These are phyloP conservation scores for Candida anutae DNA, from an alignment of 1,139 yeast genomes.

Conservation along the genomic window DNA sequence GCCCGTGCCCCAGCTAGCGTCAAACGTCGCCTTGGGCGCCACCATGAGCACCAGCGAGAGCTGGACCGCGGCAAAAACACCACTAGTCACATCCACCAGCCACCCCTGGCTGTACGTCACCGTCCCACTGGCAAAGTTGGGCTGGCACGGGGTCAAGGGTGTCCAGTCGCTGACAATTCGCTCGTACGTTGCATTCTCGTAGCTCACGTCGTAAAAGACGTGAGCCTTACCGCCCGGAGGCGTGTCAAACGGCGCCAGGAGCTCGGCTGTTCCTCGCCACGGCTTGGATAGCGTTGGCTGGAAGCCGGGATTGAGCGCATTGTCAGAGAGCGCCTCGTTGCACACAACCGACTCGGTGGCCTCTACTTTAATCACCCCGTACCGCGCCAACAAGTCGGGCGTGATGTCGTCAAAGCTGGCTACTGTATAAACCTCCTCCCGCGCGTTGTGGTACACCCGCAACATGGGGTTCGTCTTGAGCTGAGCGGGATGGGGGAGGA, in stretches of 20 bases:
- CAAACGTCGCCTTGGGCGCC: conserved; percentile 9
- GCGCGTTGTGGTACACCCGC: conserved; percentile 2
- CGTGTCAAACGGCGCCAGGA: neutral
- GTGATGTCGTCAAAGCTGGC: conserved; percentile 4
- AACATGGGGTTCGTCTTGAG: conserved; percentile 1
- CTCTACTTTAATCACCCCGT: conserved; percentile 5
- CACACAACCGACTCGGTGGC: conserved; percentile 6
- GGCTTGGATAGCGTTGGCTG: conserved; percentile 1
- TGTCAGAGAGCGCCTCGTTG: conserved; percentile 3
- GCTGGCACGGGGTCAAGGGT: conserved; percentile 6
- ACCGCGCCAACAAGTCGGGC: conserved; percentile 4
- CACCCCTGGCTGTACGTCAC: conserved; percentile 18
- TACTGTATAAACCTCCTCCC: conserved; percentile 4
- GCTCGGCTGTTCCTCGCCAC: neutral
- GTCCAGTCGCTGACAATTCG: conserved; percentile 5
- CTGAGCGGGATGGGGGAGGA: too few relatives aligned
- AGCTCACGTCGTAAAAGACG: conserved; percentile 5
- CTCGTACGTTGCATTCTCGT: conserved; percentile 3
- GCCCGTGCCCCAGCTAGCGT: conserved; percentile 7
- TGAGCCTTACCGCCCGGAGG: neutral
- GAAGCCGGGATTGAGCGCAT: conserved; percentile 1
- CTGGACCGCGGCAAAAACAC: conserved; percentile 9
- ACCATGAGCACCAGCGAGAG: conserved; percentile 11
- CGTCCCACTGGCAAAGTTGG: conserved; percentile 7
- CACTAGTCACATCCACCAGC: conserved; percentile 11